Evolutionary conservation across 805 yeast genomes (phyloP).

Genomic region (Danielia oregonensis): DNA sequence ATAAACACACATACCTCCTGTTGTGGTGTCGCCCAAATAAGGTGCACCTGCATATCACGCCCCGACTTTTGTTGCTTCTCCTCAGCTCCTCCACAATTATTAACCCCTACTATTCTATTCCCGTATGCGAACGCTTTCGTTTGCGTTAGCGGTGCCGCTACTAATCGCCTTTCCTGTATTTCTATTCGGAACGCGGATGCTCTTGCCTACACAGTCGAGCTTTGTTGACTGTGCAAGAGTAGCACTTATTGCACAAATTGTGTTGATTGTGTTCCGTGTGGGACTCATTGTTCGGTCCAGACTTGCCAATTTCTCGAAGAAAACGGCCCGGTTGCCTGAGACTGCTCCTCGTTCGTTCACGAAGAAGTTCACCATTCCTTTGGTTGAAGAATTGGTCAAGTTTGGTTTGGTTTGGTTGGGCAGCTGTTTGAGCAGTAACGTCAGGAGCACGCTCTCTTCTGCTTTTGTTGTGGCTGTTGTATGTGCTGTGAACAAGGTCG

Average conservation of each 20-base stretch:
- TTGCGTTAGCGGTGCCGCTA: background rate
- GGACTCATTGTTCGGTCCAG: conserved; percentile 5
- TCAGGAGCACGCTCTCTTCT: background rate
- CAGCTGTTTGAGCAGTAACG: background rate
- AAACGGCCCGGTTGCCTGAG: conserved; percentile 8
- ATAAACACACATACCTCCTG: too few species aligned
- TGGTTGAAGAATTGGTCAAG: conserved; percentile 8
- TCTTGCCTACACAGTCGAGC: background rate
- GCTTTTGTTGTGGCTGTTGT: conserved; percentile 3
- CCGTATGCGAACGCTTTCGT: background rate
- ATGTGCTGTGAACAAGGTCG: conserved; percentile 9
- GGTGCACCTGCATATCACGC: too few species aligned
- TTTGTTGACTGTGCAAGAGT: conserved; percentile 1
- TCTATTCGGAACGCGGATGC: background rate
- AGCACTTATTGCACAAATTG: conserved; percentile 5
- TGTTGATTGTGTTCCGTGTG: conserved; percentile 3
- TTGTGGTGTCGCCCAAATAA: too few species aligned
- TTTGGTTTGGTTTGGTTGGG: conserved; percentile 1
- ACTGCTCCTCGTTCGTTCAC: conserved; percentile 1
- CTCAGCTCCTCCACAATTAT: too few species aligned
- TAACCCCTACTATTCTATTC: too few species aligned
- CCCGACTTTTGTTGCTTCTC: too few species aligned
- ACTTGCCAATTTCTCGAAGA: background rate
- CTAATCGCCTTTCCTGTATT: background rate
- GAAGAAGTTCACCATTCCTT: conserved; percentile 9